Conservation (phyloP, 345 rosid genomes). For the Populus ilicifolia region DNA sequence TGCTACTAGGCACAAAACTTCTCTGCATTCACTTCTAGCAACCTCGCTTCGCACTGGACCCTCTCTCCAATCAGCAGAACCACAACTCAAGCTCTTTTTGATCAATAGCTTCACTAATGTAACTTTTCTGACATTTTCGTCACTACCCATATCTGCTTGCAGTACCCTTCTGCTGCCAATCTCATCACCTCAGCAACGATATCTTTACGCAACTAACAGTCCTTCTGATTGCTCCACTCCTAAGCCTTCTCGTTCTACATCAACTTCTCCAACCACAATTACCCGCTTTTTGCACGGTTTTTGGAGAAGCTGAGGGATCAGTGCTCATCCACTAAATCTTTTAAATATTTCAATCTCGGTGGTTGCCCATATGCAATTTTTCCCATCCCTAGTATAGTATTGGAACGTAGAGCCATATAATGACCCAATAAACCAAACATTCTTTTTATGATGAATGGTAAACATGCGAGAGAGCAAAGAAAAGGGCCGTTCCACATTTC, state of each 20-base stretch:
- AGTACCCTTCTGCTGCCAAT: constrained; percentile 67
- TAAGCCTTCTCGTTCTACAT: constrained; percentile 85
- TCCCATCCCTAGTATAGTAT: background rate
- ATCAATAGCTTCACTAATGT: constrained; percentile 68
- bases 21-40: constrained; percentile 70
- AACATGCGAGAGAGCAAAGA: background rate
- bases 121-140: constrained; percentile 41
- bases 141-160: constrained; percentile 76
- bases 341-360: background rate
- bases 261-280: constrained; percentile 71
- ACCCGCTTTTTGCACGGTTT: constrained; percentile 16
- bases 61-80: constrained; percentile 78
- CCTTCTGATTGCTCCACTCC: constrained; percentile 74
- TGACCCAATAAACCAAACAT: background rate
- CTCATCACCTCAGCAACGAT: constrained; percentile 84
- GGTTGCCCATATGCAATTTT: background rate
- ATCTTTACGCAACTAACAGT: constrained; percentile 76
- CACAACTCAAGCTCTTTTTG: constrained; percentile 93
- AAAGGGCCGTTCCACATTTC: background rate
- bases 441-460: background rate
- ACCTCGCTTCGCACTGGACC: constrained; percentile 52
- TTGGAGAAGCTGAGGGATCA: background rate
- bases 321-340: background rate
- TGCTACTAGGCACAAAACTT: constrained; percentile 79
- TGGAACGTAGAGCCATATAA: background rate